Conservation (phyloP, 768 basidiomycete species). For the Scleroderma citrinum region DNA sequence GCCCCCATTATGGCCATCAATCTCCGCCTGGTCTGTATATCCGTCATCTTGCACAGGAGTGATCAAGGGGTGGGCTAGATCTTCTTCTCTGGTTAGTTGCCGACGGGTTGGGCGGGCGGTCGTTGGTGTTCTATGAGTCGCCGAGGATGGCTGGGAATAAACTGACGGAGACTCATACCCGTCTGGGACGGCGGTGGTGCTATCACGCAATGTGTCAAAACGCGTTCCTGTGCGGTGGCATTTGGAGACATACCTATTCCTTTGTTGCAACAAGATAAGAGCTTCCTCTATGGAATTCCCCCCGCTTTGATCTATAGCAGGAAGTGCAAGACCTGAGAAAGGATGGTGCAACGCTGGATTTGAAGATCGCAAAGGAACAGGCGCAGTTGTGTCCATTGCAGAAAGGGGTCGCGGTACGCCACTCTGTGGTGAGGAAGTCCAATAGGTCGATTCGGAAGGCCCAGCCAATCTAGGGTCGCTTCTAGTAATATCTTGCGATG, state of each 20-base stretch:
- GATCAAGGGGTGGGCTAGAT: conserved; percentile 4
- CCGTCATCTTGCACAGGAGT: not conserved
- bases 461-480: not conserved
- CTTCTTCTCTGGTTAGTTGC: not conserved
- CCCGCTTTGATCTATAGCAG: not conserved
- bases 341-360: not conserved
- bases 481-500: not conserved
- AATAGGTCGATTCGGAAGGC: not conserved
- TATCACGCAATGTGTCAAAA: not conserved
- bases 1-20: not conserved
- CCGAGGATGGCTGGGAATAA: conserved; percentile 6
- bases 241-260: not conserved
- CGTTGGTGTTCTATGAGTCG: not conserved
- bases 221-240: not conserved
- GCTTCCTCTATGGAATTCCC: not conserved
- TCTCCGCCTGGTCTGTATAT: not conserved
- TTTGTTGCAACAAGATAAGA: not conserved
- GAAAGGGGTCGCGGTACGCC: not conserved
- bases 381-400: not conserved
- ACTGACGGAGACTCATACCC: conserved; percentile 2
- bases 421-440: not conserved
- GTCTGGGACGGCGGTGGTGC: not conserved
- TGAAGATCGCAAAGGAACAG: not conserved
- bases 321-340: not conserved
- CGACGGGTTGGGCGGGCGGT: not conserved